Base-by-base conservation (phyloP, 2,329 filamentous ascomycete species). In the Xylariaceae sp. region DNA sequence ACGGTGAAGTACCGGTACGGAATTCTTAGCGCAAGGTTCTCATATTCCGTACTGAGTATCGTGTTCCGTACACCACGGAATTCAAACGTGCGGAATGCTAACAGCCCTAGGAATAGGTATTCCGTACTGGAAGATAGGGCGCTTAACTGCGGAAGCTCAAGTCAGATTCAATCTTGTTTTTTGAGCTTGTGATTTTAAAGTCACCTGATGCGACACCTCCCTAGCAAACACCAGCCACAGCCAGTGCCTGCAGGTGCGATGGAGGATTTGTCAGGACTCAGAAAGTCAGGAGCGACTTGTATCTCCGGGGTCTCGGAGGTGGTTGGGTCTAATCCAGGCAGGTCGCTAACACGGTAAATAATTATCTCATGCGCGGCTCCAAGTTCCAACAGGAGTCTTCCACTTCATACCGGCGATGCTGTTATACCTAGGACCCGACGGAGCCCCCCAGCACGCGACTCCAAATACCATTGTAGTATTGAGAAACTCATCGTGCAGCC, bases 401-500 rank as follows among this genome's bases (percentile, higher is more conserved):
- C 7, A 3, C 39, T 45, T 35, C 57, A 53, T 49, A 45, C 13
- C 44, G 42, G 61, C 45, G 17, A 39, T 35, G 23, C 47, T 51
- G 39, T 52, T 17, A 56, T 37, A 30, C 23, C 23, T 30, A 18
- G 17, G 17, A 18, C 17, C 17, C 17, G 17, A 18, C 17, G 17
- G 17, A 18, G 17, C 17, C 17, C 17, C 17, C 17, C 17, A 18
- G 17, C 17, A 18, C 17, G 17, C 53, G 39, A 34, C 35, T 55
- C 15, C 47, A 49, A 49, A 45, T 2, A 1, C 4, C 47, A 49
- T 18, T 49, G 23, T 53, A 18, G 51, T 53, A 59, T 51, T 30
- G 15, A 51, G 3, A 57, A 30, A 56, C 48, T 34, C 45, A 13
- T 50, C 49, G 52, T 60, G 60, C 62, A 64, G 60, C 60, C 55